Percentiles rank a stretch among this genome's conserved stretches.
These are phyloP conservation scores for Cutaneotrichosporon arboriforme DNA, from an alignment of 1,284 basidiomycete species.

Conservation along the genomic window DNA sequence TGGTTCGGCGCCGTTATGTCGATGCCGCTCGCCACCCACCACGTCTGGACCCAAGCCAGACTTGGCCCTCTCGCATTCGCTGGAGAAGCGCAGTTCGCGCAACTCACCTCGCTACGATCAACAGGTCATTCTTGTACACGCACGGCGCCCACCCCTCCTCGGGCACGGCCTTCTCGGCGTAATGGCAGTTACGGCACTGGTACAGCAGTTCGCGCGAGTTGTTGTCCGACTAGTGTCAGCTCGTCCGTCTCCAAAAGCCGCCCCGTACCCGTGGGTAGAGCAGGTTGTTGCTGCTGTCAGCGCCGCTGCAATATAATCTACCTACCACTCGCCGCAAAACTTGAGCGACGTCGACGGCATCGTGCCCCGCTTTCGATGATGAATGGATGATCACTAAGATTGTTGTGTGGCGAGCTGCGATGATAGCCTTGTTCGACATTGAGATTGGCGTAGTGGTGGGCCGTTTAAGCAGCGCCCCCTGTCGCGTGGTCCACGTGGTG, in stretches of 20 bases:
- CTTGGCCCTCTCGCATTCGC: neutral
- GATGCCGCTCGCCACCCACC: neutral
- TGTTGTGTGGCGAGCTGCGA: no score
- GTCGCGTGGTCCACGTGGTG: no score
- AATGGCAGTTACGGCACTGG: constrained; percentile 86
- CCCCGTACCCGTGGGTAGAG: constrained; percentile 65
- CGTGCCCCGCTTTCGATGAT: neutral
- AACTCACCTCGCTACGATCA: constrained; percentile 85
- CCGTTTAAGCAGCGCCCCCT: no score
- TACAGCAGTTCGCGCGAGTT: constrained; percentile 82
- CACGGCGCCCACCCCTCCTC: constrained; percentile 63
- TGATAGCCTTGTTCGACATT: no score
- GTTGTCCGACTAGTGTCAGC: constrained; percentile 59
- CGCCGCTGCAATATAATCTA: neutral
- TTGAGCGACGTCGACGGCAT: constrained; percentile 55
- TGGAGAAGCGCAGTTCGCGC: no score
- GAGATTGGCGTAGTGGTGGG: no score
- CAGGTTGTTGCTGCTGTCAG: constrained; percentile 66
- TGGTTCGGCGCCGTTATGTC: neutral
- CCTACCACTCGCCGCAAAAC: constrained; percentile 74
- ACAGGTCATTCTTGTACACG: constrained; percentile 88
- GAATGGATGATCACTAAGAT: no score
- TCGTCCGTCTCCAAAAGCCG: neutral
- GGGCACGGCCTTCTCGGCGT: constrained; percentile 65
- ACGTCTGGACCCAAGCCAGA: no score